Base-by-base conservation (phyloP, 2,329 filamentous ascomycete species). In the Neoascochyta sp. region DNA sequence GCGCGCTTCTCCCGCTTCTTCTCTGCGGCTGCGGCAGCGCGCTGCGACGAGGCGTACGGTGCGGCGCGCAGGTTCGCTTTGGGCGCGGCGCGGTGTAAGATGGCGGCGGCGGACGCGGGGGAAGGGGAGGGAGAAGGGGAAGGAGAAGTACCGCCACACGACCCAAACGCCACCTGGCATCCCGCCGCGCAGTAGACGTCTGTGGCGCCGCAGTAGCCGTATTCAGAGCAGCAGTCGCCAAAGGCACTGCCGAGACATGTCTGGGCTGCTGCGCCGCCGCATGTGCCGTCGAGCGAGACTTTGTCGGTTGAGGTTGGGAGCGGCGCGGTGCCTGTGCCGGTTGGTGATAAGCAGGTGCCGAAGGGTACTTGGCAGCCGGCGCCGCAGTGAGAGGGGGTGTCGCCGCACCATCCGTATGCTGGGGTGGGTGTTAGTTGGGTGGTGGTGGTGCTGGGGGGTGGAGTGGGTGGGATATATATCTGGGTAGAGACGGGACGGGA, bases 81-180 rank as follows among this genome's bases (percentile, higher is more conserved):
- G 12, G 34, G 37, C 12, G 29, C 26, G 10, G 36, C 34, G 24
- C 45, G 47, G n/a, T 41, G 35, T 9, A 11, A 23, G 11, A 36
- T 30, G 8, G 31, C 18, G 4, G 10, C 36, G 16, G 65, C 68
- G 29, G 46, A 53, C n/a, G n/a, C n/a, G n/a, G n/a, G n/a, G n/a
- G n/a, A n/a, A n/a, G n/a, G n/a, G n/a, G n/a, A n/a, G n/a, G n/a
- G n/a, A n/a, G n/a, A n/a, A n/a, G n/a, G n/a, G n/a, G n/a, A n/a
- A n/a, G 55, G 27, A 39, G 52, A 52, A 18, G 49, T 42, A 9
- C 57, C 61, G 12, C 60, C 64, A 32, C 67, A 69, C n/a, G 47
- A 51, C 5, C 62, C 65, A 26, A 62, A 43, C 24, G 53, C 55
- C 3, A 25, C 24, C 22, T 36, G 34, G 16, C 34, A 36, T 5